A percentile compares a stretch with the other conserved stretches of the same genome.
Conservation (phyloP, 129 eudicot species). For the Artemisia argyi region DNA sequence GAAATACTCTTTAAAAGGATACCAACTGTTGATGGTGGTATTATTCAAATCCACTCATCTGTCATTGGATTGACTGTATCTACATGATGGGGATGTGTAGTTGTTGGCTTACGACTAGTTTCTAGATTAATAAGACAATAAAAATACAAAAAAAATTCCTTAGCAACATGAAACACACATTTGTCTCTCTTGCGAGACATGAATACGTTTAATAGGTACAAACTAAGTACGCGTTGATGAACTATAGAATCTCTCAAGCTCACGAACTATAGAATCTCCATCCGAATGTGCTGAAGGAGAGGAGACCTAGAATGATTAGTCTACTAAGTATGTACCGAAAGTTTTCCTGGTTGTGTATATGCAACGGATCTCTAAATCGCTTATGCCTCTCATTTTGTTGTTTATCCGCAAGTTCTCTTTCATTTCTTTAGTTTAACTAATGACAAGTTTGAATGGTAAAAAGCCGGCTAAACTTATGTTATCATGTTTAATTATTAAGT, state of each 20-base stretch:
- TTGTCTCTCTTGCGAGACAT: too few species aligned
- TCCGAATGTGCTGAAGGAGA: too few species aligned
- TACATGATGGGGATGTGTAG: conserved; percentile 12
- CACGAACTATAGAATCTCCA: too few species aligned
- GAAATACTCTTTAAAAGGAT: conserved; percentile 14
- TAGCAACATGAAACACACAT: too few species aligned
- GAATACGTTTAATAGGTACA: too few species aligned
- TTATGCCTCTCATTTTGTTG: neutral
- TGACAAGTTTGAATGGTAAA: neutral
- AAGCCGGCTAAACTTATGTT: neutral
- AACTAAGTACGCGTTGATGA: too few species aligned
- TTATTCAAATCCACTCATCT: conserved; percentile 24
- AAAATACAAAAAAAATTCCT: neutral
- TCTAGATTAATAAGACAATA: neutral
- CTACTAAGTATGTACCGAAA: neutral
- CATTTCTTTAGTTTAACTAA: neutral
- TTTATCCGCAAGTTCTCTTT: neutral
- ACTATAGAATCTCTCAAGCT: too few species aligned
- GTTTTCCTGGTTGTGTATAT: neutral
- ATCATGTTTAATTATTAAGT: neutral
- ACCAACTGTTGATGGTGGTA: conserved; percentile 8
- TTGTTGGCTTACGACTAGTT: conserved; percentile 25
- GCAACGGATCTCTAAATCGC: neutral
- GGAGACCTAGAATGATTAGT: neutral
- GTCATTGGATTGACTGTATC: conserved; percentile 14